Percentiles rank a stretch among this genome's conserved stretches.
Evolutionary conservation across 352 stramenopile species (phyloP).

Genomic region (Plasmopara halstedii): DNA sequence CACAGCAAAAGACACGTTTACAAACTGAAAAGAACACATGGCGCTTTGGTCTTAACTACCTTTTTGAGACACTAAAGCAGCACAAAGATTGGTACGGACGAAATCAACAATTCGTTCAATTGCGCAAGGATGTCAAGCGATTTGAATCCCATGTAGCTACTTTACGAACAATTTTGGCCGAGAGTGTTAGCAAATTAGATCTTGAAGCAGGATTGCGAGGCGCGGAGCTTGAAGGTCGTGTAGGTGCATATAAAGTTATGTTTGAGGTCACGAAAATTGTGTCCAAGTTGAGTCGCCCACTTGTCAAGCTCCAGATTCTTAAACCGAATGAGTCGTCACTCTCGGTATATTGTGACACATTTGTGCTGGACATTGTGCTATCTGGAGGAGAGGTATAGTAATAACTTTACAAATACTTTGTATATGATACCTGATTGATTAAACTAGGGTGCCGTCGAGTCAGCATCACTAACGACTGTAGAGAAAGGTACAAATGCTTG

Average conservation of each 20-base stretch:
- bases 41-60: constrained; percentile 84
- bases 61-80: constrained; percentile 85
- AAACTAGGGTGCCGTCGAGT: constrained; percentile 54
- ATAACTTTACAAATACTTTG: constrained; percentile 3
- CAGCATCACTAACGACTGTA: constrained; percentile 73
- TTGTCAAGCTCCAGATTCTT: constrained; percentile 83
- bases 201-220: constrained; percentile 75
- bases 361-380: constrained; percentile 81
- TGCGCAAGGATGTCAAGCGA: constrained; percentile 75
- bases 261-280: constrained; percentile 87
- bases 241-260: constrained; percentile 84
- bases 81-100: constrained; percentile 85
- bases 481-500: constrained; percentile 37
- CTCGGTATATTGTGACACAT: constrained; percentile 84
- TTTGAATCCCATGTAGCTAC: constrained; percentile 70
- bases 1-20: constrained; percentile 63
- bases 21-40: constrained; percentile 83
- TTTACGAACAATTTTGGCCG: constrained; percentile 60
- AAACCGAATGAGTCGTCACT: constrained; percentile 82
- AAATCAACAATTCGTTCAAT: constrained; percentile 85
- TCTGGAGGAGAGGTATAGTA: constrained; percentile 57
- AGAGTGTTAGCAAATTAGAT: constrained; percentile 79
- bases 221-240: constrained; percentile 74
- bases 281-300: constrained; percentile 71
- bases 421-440: neutral